Evolutionary conservation across 2,329 filamentous ascomycete species (phyloP), one percentile per base, ranked within the genome.

Genomic region (Colletotrichum musicola): DNA sequence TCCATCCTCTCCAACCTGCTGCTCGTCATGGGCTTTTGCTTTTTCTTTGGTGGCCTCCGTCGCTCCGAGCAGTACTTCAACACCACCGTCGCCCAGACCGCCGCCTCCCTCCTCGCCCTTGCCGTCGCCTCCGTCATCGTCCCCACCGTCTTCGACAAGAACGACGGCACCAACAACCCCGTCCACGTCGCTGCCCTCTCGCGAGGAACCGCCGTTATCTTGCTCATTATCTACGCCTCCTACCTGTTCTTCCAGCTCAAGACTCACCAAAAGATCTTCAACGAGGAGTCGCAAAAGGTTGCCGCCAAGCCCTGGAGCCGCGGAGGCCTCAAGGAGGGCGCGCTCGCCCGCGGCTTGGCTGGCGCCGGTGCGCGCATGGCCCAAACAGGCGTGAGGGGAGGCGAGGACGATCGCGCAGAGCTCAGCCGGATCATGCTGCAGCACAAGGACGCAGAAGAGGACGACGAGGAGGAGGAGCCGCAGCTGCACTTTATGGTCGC

Each of bases 221-320:
- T 98, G 4, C 86, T 98, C 1, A 77, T 97, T 54, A 92, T 97
- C 10, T 98, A 98, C 78, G 89, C 81, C 57, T 92, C 88, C 64
- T 98, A 97, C 75, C 89, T 98, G 2, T 86, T 93, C 79, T 98
- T 98, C 84, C 95, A 98, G 80, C 89, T 98, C 68, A 93, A 94
- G 78, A 95, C 95, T 0, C 95, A 98, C 78, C 85, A 87, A 25
- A 83, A 83, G 9, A 90, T 97, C 77, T 98, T 97, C 84, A 93
- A 92, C 77, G 89, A 89, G 60, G 89, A 93, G 40, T 93, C 91
- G 72, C 86, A 93, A 73, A 97, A 97, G 79, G 91, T 92, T 0
- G 88, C 90, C 3, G 93, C 81, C 46, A 85, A 81, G 74, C 86
- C 85, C 2, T 84, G 78, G 77, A 80, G 70, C 64, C 75, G 67